phyloP scores from a whole-genome alignment of 371 early-diverging fungal genomes.

The Cladochytrium tenue region DNA sequence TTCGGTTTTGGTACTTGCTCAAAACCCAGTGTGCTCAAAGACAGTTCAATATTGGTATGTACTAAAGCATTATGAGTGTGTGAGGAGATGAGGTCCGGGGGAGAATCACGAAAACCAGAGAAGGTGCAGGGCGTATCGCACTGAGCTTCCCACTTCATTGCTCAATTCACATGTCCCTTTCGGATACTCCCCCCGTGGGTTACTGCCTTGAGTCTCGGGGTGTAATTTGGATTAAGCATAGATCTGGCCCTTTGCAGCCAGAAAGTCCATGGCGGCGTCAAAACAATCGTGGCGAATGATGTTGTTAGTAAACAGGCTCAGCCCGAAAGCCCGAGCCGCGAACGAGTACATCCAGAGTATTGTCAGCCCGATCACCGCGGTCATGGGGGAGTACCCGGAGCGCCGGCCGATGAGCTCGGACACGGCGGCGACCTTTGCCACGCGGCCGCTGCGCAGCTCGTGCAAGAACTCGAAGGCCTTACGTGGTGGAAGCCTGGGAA shows the following conservation, averaged over 20 bases:
- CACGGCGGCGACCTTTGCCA: neutral
- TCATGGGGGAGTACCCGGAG: neutral
- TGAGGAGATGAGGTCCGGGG: no score
- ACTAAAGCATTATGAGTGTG: no score
- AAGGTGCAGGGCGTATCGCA: no score
- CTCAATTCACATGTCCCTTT: no score
- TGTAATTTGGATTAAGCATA: no score
- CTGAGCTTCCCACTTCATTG: no score
- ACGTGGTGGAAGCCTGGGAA: neutral
- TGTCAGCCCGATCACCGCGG: neutral
- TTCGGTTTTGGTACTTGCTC: no score
- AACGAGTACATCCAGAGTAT: neutral
- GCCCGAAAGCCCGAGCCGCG: neutral
- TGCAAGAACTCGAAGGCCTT: neutral
- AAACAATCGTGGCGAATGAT: neutral
- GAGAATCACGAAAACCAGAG: no score
- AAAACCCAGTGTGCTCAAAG: no score
- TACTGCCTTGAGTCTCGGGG: no score
- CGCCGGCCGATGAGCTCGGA: neutral
- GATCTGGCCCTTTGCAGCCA: neutral
- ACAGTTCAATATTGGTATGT: no score
- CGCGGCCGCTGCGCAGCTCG: neutral
- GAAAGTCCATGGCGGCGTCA: neutral
- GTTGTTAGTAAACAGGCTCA: neutral
- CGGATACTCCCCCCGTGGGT: no score